These are phyloP conservation scores for Prunus salicina DNA, from an alignment of 306 rosid species.

Conservation along the genomic window DNA sequence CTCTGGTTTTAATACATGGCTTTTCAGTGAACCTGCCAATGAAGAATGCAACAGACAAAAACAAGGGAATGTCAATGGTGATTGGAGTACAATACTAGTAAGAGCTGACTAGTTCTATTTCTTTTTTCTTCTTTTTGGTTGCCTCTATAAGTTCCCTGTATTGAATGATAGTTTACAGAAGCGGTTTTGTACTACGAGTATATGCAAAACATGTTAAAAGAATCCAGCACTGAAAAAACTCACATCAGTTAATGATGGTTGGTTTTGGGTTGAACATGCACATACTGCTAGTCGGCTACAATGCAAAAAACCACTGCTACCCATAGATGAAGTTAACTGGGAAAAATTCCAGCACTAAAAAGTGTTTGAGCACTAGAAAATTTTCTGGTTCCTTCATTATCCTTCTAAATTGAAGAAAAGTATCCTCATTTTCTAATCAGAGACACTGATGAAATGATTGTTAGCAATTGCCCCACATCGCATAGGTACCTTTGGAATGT, in stretches of 20 bases:
- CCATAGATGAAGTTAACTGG: no score
- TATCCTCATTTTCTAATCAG: neutral
- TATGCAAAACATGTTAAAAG: neutral
- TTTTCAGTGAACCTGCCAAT: slow-evolving; percentile 67
- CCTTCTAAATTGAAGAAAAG: neutral
- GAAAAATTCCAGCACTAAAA: no score
- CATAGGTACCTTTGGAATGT: no score
- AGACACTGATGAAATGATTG: neutral
- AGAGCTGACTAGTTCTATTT: slow-evolving; percentile 21
- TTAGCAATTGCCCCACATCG: neutral
- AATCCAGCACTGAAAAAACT: no score
- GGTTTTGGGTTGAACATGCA: no score
- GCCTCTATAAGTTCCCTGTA: neutral
- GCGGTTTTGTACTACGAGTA: no score
- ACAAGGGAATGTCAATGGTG: slow-evolving; percentile 35
- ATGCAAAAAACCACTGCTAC: no score
- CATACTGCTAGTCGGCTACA: no score
- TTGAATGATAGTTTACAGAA: neutral
- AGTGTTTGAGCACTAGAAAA: no score
- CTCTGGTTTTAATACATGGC: slow-evolving; percentile 22
- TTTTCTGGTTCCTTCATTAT: no score
- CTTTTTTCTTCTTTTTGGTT: neutral
- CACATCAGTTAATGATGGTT: neutral
- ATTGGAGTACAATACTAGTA: slow-evolving; percentile 70
- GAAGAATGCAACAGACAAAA: slow-evolving; percentile 46